Evolutionary conservation across 2,329 filamentous ascomycete species (phyloP).

Genomic region (Pseudogymnoascus verrucosus): DNA sequence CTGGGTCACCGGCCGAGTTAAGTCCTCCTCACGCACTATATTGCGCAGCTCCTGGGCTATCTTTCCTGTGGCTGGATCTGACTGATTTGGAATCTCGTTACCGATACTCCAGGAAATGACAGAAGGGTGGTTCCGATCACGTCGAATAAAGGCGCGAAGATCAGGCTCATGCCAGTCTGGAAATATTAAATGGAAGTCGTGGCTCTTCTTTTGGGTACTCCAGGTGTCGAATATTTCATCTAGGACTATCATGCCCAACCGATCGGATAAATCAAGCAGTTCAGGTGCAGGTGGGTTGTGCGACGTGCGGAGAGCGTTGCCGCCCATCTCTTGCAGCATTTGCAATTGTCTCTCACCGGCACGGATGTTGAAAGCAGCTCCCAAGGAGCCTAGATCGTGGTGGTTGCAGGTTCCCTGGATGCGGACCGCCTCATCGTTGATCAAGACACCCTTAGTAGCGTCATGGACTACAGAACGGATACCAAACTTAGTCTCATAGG

Average conservation of each 20-base stretch:
- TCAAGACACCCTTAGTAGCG: slow-evolving; percentile 33
- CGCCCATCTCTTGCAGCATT: slow-evolving; percentile 41
- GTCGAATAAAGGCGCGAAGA: slow-evolving; percentile 41
- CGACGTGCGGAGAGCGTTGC: slow-evolving; percentile 42
- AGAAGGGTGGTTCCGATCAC: slow-evolving; percentile 48
- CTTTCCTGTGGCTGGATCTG: slow-evolving; percentile 26
- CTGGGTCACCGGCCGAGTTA: slow-evolving; percentile 37
- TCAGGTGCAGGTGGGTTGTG: slow-evolving; percentile 47
- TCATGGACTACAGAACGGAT: slow-evolving; percentile 38
- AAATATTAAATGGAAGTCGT: slow-evolving; percentile 46
- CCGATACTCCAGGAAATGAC: slow-evolving; percentile 45
- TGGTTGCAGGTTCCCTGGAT: slow-evolving; percentile 44
- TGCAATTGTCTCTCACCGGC: slow-evolving; percentile 42
- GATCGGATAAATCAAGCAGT: slow-evolving; percentile 41
- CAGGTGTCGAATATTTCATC: slow-evolving; percentile 49
- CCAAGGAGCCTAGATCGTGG: slow-evolving; percentile 43
- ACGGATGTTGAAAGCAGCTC: slow-evolving; percentile 41
- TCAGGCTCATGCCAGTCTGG: slow-evolving; percentile 46
- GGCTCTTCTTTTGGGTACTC: slow-evolving; percentile 36
- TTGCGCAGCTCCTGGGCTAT: slow-evolving; percentile 31
- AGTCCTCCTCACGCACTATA: slow-evolving; percentile 40
- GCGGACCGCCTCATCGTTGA: slow-evolving; percentile 39
- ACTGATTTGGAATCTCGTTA: slow-evolving; percentile 46
- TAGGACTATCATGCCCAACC: slow-evolving; percentile 41
- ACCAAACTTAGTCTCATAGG: slow-evolving; percentile 43